These are phyloP conservation scores for Pythium inflatum DNA, from an alignment of 352 stramenopile genomes.

Conservation along the genomic window DNA sequence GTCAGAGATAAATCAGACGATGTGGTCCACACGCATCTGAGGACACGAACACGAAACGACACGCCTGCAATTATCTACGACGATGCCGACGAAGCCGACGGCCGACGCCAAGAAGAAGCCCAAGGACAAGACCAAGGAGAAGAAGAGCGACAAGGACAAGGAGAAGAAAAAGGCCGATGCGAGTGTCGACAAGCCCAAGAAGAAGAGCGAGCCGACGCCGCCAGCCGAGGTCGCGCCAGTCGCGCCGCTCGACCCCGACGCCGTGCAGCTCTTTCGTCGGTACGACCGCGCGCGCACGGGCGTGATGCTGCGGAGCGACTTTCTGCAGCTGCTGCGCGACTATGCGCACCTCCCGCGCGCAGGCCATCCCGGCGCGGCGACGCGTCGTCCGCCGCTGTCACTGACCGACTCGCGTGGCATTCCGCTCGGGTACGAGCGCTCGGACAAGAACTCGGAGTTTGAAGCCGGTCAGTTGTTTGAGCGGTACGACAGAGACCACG, in stretches of 20 bases:
- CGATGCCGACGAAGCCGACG: conserved; percentile 12
- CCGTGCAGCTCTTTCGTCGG: conserved; percentile 79
- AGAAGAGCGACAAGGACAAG: conserved; percentile 24
- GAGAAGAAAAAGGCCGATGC: conserved; percentile 39
- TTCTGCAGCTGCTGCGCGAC: conserved; percentile 72
- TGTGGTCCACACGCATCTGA: not conserved
- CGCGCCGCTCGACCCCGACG: conserved; percentile 52
- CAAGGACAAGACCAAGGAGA: conserved; percentile 27
- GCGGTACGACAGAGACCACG: conserved; percentile 69
- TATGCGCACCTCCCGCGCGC: conserved; percentile 46
- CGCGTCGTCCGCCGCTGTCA: conserved; percentile 46
- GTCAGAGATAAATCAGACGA: not conserved
- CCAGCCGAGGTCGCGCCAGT: conserved; percentile 1
- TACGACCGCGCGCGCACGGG: conserved; percentile 69
- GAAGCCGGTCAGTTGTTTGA: conserved; percentile 85
- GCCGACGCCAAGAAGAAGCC: conserved; percentile 31
- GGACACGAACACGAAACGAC: not conserved
- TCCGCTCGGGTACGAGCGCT: conserved; percentile 72
- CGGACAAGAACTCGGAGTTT: conserved; percentile 81
- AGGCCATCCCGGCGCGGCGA: not conserved
- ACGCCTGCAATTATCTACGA: not conserved
- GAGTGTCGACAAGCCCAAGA: conserved; percentile 17
- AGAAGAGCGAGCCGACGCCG: conserved; percentile 16
- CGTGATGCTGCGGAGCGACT: conserved; percentile 61
- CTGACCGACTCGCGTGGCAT: conserved; percentile 69